Base-by-base conservation (phyloP, 2,329 filamentous ascomycete species). In the Sporothrix schenckii region DNA sequence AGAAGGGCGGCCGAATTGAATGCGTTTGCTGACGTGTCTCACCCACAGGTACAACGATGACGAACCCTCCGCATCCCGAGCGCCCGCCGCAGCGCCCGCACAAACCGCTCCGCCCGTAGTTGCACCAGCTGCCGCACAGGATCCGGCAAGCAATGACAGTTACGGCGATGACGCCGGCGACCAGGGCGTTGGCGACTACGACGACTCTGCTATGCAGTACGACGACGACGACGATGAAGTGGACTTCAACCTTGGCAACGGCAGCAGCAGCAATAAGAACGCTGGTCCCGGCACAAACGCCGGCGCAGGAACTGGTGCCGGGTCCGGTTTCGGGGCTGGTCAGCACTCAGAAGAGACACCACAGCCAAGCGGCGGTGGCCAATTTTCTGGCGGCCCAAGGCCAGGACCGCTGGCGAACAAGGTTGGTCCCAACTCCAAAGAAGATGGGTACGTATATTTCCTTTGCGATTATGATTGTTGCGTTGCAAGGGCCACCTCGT, bases 401-500 rank as follows among this genome's bases (percentile, higher is more conserved):
- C 54, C 44, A 9, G 47, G 52, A 7, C 69, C 41, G 0, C 73
- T 75, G 0, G 77, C 77, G 30, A 72, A 76, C 14, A 82, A 52
- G 16, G 44, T 83, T 74, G 86, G 85, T 19, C 88, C 91, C 68
- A 90, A 89, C 73, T 91, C 93, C 70, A 96, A 96, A 81, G 92
- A 96, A 87, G 92, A 96, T 79, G 92, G 92, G 92, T 96, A 89
- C 94, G 92, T 75, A 70, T 71, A 74, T 76, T 73, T 74, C 30
- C n/a, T 56, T 47, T 53, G 65, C 34, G 19, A 19, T 21, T 11
- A n/a, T 24, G n/a, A 66, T 66, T 53, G n/a, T 7, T 41, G 0
- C 44, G 10, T 47, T 44, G 39, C 30, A 11, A 63, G 58, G 58
- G 19, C 58, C 21, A 27, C 14, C 41, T 44, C 7, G 34, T 34